These are phyloP conservation scores for Rhizopus stolonifer DNA, from an alignment of 371 early-diverging fungal genomes.

Conservation along the genomic window DNA sequence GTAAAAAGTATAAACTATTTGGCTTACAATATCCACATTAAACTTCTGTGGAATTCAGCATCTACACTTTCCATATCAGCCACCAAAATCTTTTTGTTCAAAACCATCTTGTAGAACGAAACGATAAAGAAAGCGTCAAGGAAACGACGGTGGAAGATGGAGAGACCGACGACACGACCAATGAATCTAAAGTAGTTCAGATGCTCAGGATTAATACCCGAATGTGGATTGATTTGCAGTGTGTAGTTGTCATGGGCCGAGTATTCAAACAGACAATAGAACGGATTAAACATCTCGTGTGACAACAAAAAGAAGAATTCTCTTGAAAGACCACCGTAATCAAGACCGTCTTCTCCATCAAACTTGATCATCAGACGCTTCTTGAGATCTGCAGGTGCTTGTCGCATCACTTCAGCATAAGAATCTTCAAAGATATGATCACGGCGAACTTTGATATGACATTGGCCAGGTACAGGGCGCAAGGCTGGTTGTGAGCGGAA, in stretches of 20 bases:
- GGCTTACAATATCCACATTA: conserved; percentile 90
- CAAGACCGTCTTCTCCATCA: conserved; percentile 97
- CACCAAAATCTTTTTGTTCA: conserved; percentile 84
- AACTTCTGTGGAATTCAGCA: conserved; percentile 87
- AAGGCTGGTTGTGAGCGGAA: conserved; percentile 92
- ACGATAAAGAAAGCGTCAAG: conserved; percentile 96
- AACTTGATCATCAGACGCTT: conserved; percentile 97
- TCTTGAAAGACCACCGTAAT: conserved; percentile 97
- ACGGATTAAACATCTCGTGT: conserved; percentile 98
- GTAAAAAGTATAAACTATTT: neutral
- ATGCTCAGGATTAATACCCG: conserved; percentile 96
- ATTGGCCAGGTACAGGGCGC: conserved; percentile 87
- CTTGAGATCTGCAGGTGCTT: conserved; percentile 83
- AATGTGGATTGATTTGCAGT: conserved; percentile 95
- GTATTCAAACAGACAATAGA: conserved; percentile 95
- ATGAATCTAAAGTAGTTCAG: conserved; percentile 97
- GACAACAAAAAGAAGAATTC: conserved; percentile 97
- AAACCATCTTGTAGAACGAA: conserved; percentile 96
- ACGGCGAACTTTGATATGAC: conserved; percentile 87
- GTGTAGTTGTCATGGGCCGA: conserved; percentile 97
- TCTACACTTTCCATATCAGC: conserved; percentile 97
- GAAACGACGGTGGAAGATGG: conserved; percentile 96
- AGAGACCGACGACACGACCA: conserved; percentile 95
- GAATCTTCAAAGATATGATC: conserved; percentile 92
- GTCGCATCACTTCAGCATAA: conserved; percentile 91